Evolutionary conservation across 371 early-diverging fungal genomes (phyloP).

Genomic region (Blyttiomyces sp.): DNA sequence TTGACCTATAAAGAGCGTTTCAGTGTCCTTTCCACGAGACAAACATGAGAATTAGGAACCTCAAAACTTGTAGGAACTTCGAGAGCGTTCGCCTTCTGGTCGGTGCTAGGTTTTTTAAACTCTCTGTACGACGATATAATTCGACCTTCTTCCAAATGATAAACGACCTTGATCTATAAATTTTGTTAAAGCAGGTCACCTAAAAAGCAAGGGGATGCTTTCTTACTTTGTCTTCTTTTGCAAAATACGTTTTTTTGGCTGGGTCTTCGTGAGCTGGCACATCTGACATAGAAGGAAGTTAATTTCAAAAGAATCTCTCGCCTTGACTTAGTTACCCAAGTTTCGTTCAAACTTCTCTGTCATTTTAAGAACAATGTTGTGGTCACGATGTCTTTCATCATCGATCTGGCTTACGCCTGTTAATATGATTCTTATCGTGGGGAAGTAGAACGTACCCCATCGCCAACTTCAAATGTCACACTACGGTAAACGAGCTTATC

Average conservation of each 20-base stretch:
- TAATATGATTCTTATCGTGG: conserved; percentile 1
- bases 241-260: conserved; percentile 45
- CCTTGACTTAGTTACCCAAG: conserved; percentile 6
- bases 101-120: conserved; percentile 49
- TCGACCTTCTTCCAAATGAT: conserved; percentile 43
- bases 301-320: background rate
- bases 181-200: background rate
- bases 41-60: conserved; percentile 13
- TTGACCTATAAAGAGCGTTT: conserved; percentile 30
- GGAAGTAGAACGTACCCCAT: background rate
- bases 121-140: conserved; percentile 46
- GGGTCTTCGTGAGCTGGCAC: conserved; percentile 34
- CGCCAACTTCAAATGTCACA: conserved; percentile 39
- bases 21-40: background rate
- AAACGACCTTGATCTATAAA: conserved; percentile 42
- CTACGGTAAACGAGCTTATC: conserved; percentile 47
- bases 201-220: background rate
- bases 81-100: conserved; percentile 41
- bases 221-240: conserved; percentile 43
- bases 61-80: conserved; percentile 40
- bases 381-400: conserved; percentile 12
- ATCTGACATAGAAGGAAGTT: conserved; percentile 10
- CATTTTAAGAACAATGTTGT: conserved; percentile 43
- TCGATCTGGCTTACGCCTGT: too few relatives aligned
- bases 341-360: conserved; percentile 51